Percentiles rank a stretch among this genome's conserved stretches.
Conservation (phyloP, 1,284 basidiomycete species). For the Ganoderma leucocontextum region DNA sequence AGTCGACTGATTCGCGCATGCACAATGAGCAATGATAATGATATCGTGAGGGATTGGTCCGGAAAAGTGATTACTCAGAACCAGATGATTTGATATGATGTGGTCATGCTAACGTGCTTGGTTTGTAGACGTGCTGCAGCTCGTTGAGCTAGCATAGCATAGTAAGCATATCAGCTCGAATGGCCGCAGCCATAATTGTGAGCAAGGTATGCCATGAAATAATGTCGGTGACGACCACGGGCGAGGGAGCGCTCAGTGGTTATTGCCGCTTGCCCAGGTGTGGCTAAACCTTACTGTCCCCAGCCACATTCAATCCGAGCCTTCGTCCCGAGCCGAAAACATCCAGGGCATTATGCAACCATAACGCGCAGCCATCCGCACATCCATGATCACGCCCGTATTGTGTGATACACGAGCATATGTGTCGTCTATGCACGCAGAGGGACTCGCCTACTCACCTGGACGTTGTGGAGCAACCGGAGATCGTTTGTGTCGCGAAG, state of each 20-base stretch:
- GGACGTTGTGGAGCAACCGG: neutral
- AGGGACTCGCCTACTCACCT: neutral
- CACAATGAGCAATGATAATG: neutral
- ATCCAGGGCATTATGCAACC: neutral
- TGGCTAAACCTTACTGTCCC: conserved; percentile 1
- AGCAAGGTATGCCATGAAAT: neutral
- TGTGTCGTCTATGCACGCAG: neutral
- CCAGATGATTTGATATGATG: neutral
- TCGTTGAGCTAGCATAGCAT: too few relatives aligned
- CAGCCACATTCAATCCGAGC: neutral
- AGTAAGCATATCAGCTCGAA: too few relatives aligned
- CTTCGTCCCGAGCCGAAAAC: neutral
- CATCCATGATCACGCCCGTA: neutral
- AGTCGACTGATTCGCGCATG: neutral
- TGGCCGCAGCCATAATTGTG: neutral
- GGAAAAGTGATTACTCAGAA: neutral
- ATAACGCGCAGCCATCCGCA: neutral
- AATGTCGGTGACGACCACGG: too few relatives aligned
- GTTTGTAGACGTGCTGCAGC: neutral
- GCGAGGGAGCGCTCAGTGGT: conserved; percentile 7
- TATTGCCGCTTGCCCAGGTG: neutral
- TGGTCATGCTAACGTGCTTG: neutral
- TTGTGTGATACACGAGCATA: neutral
- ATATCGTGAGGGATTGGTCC: neutral
- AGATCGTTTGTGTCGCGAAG: conserved; percentile 13